Conservation (phyloP, 208 protist species). For the Acanthamoeba castellanii region DNA sequence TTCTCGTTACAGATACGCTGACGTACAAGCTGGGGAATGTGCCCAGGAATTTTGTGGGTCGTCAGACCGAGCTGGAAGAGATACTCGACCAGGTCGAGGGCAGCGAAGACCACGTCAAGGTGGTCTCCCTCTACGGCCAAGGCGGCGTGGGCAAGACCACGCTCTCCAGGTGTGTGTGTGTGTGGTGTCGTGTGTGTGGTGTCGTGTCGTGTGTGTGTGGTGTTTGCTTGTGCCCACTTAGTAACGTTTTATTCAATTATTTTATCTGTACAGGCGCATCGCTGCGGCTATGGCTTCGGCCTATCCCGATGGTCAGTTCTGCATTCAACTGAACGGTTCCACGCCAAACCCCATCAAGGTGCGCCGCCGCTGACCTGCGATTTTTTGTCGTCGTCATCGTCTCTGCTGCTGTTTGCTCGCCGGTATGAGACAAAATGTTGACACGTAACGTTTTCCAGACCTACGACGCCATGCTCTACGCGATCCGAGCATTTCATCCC, state of each 20-base stretch:
- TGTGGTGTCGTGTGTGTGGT: too few species aligned
- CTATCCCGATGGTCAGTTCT: conserved; percentile 51
- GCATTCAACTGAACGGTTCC: conserved; percentile 60
- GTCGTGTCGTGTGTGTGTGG: too few species aligned
- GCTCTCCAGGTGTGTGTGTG: not conserved
- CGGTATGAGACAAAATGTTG: too few species aligned
- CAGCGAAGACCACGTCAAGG: conserved; percentile 56
- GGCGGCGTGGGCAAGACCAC: conserved; percentile 65
- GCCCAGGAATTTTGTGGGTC: conserved; percentile 44
- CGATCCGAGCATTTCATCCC: conserved; percentile 44
- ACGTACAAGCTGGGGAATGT: conserved; percentile 53
- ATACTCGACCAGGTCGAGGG: conserved; percentile 41
- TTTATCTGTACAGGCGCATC: conserved; percentile 8
- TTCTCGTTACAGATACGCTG: conserved; percentile 15
- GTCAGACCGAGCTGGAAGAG: conserved; percentile 56
- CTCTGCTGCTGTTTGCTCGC: not conserved
- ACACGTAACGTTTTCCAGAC: too few species aligned
- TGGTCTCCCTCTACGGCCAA: conserved; percentile 62
- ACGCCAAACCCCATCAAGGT: conserved; percentile 45
- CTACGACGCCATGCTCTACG: conserved; percentile 64
- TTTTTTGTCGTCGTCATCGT: too few species aligned
- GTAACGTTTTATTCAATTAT: not conserved
- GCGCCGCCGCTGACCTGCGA: not conserved
- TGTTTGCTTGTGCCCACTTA: not conserved
- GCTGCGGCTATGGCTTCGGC: not conserved